Evolutionary conservation across 805 yeast species (phyloP).

Genomic region (Yamadazyma scolyti): DNA sequence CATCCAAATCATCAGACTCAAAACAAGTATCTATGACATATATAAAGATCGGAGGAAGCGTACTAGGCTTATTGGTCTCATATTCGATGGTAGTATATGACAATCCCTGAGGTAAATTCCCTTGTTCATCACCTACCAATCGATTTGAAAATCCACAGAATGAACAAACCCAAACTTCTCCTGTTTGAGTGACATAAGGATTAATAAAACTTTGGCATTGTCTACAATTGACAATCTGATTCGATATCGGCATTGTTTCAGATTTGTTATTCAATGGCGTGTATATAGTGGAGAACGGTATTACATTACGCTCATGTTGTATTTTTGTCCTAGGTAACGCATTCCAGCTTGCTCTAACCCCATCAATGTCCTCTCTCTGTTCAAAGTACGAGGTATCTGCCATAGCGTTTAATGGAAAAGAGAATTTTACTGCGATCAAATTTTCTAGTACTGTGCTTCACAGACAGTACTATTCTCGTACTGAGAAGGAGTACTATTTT

Average conservation of each 20-base stretch:
- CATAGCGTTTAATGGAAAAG: too few species aligned
- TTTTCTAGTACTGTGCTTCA: too few species aligned
- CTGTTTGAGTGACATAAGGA: constrained; percentile 76
- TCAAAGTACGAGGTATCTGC: constrained; percentile 24
- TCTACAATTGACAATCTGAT: constrained; percentile 26
- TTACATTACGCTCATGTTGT: constrained; percentile 87
- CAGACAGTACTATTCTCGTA: too few species aligned
- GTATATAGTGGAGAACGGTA: constrained; percentile 91
- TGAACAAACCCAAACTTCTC: constrained; percentile 82
- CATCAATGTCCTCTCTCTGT: constrained; percentile 43
- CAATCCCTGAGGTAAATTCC: constrained; percentile 65
- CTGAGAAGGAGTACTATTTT: too few species aligned
- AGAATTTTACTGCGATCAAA: too few species aligned
- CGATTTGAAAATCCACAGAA: constrained; percentile 76
- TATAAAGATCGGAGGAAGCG: constrained; percentile 79
- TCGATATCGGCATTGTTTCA: constrained; percentile 53
- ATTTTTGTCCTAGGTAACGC: constrained; percentile 84
- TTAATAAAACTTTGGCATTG: constrained; percentile 83
- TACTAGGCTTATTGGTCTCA: constrained; percentile 74
- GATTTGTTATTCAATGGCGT: constrained; percentile 87
- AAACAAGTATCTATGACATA: constrained; percentile 64
- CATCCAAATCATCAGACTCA: constrained; percentile 80
- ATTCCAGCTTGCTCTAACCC: constrained; percentile 49
- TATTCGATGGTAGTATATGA: constrained; percentile 80
- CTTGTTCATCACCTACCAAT: constrained; percentile 37